Conservation (phyloP, 805 yeast species). For the Teunomyces barrocoloradensis region DNA sequence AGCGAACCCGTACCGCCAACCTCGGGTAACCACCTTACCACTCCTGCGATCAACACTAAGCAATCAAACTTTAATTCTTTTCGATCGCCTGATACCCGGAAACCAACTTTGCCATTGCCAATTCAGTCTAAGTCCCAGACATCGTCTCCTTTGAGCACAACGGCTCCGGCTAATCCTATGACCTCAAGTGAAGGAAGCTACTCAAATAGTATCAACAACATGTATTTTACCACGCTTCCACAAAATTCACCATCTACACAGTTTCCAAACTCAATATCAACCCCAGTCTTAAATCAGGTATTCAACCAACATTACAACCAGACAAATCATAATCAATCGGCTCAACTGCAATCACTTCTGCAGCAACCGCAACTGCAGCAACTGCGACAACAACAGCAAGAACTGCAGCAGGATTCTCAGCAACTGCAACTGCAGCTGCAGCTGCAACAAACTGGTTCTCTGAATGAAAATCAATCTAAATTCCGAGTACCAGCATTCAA, state of each 20-base stretch:
- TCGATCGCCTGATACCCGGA: conserved; percentile 28
- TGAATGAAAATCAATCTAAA: neutral
- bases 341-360: conserved; percentile 2
- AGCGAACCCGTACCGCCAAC: neutral
- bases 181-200: conserved; percentile 1
- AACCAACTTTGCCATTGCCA: conserved; percentile 37
- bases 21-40: conserved; percentile 5
- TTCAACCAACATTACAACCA: conserved; percentile 16
- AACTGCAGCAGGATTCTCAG: neutral
- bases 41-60: conserved; percentile 19
- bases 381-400: neutral
- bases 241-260: conserved; percentile 22
- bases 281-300: conserved; percentile 35
- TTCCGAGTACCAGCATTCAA: conserved; percentile 6
- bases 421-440: neutral
- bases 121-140: conserved; percentile 38
- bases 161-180: conserved; percentile 38
- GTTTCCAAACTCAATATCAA: conserved; percentile 23
- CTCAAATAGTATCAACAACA: conserved; percentile 10
- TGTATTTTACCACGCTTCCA: conserved; percentile 23
- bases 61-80: conserved; percentile 15
- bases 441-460: neutral
- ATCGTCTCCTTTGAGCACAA: conserved; percentile 37
- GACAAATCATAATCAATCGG: neutral
- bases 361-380: neutral